Percentiles rank a stretch among this genome's conserved stretches.
Evolutionary conservation across 768 basidiomycete species (phyloP).

Genomic region (Tylopilus sp.): DNA sequence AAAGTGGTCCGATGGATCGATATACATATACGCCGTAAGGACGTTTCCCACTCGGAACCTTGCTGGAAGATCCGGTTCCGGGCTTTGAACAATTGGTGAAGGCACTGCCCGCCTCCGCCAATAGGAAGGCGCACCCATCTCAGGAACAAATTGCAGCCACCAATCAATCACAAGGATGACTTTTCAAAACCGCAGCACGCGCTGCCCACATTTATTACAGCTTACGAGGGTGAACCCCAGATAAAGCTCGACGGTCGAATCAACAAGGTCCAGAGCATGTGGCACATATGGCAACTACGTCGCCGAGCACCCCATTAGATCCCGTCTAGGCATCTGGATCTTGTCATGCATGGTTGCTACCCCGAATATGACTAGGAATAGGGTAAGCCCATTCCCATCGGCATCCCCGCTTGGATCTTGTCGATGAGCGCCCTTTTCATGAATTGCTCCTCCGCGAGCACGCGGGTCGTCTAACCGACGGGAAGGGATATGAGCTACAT

Average conservation of each 20-base stretch:
- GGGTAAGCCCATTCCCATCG: conserved; percentile 43
- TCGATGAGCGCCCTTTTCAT: conserved; percentile 94
- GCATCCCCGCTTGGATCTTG: conserved; percentile 70
- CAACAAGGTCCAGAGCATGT: conserved; percentile 30
- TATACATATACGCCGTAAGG: conserved; percentile 15
- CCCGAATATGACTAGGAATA: conserved; percentile 40
- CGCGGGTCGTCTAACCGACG: conserved; percentile 64
- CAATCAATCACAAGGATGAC: conserved; percentile 24
- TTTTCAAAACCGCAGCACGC: conserved; percentile 23
- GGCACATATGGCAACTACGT: conserved; percentile 36
- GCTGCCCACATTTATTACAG: conserved; percentile 12
- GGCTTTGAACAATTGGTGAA: conserved; percentile 26
- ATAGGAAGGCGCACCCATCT: conserved; percentile 15
- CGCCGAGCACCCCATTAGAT: conserved; percentile 34
- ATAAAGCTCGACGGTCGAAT: conserved; percentile 18
- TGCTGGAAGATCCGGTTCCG: conserved; percentile 33
- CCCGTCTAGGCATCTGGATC: conserved; percentile 25
- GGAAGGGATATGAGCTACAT: conserved; percentile 16
- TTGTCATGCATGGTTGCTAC: conserved; percentile 24
- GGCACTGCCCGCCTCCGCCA: conserved; percentile 28
- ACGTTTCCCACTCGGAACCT: conserved; percentile 26
- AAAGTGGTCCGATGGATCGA: conserved; percentile 27
- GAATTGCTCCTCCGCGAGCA: conserved; percentile 93
- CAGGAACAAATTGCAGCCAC: conserved; percentile 30
- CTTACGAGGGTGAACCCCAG: conserved; percentile 21